phyloP scores from a whole-genome alignment of 2,329 filamentous ascomycete genomes.

The Emmonsiellopsis sp. region DNA sequence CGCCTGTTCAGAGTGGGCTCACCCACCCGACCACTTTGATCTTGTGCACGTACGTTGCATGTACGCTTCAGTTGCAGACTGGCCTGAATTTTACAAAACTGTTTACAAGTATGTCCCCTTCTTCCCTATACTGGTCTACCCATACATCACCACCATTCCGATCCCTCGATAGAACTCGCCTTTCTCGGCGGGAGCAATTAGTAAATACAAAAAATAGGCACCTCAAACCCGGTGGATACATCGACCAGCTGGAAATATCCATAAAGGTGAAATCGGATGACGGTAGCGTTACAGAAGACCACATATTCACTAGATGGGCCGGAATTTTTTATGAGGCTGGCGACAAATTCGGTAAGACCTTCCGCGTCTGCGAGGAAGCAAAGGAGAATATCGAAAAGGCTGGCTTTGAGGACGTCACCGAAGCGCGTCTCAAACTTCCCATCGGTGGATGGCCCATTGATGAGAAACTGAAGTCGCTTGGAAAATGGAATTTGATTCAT shows the following conservation, averaged over 20 bases:
- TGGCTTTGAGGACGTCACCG: constrained; percentile 21
- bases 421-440: constrained; percentile 20
- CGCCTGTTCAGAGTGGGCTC: constrained; percentile 38
- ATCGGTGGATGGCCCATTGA: constrained; percentile 20
- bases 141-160: too few relatives aligned
- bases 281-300: constrained; percentile 15
- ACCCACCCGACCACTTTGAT: constrained; percentile 33
- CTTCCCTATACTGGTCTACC: too few relatives aligned
- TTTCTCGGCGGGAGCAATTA: too few relatives aligned
- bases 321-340: constrained; percentile 20
- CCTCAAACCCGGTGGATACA: constrained; percentile 17
- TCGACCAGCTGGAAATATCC: constrained; percentile 20
- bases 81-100: constrained; percentile 15
- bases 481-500: constrained; percentile 17
- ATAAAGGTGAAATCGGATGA: constrained; percentile 18
- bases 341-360: constrained; percentile 21
- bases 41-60: constrained; percentile 9
- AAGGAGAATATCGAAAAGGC: constrained; percentile 19
- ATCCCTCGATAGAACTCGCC: too few relatives aligned
- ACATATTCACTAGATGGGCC: constrained; percentile 19
- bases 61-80: constrained; percentile 15
- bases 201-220: constrained; percentile 7
- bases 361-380: constrained; percentile 15
- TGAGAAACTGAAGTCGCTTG: constrained; percentile 17
- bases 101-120: constrained; percentile 1